A percentile compares a stretch with the other conserved stretches of the same genome.
Evolutionary conservation across 306 rosid genomes (phyloP).

Genomic region (Cajanus cajan): DNA sequence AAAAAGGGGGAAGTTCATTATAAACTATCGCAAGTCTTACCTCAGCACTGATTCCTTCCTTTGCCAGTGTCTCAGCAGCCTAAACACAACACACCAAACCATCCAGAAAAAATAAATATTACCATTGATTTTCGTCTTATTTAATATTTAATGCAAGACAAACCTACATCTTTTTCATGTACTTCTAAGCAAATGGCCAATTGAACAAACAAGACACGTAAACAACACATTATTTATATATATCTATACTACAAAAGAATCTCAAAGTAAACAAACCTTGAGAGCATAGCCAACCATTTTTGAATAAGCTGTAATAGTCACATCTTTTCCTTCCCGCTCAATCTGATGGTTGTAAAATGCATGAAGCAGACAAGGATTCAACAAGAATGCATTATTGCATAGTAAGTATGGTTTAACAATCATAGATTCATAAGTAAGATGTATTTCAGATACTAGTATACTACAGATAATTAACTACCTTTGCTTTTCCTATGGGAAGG

Average conservation of each 20-base stretch:
- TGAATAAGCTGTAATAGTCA: conserved; percentile 92
- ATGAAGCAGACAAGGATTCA: background rate
- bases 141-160: conserved; percentile 20
- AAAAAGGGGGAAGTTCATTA: background rate
- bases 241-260: conserved; percentile 14
- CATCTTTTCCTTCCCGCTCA: conserved; percentile 98
- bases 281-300: conserved; percentile 96
- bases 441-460: conserved; percentile 25
- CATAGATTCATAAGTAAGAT: conserved; percentile 14
- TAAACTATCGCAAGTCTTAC: conserved; percentile 43
- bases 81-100: conserved; percentile 28
- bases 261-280: conserved; percentile 60
- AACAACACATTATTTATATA: background rate
- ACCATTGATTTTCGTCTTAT: background rate
- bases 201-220: conserved; percentile 9
- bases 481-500: conserved; percentile 95
- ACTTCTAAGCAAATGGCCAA: conserved; percentile 7
- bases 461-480: conserved; percentile 53
- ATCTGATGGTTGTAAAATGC: conserved; percentile 50
- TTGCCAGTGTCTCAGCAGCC: conserved; percentile 91
- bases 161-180: conserved; percentile 10
- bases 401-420: conserved; percentile 22
- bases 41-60: conserved; percentile 97
- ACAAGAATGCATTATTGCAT: background rate
- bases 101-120: background rate